Percentiles rank a stretch among this genome's conserved stretches.
Conservation (phyloP, 257 asterid species). For the Lycium barbarum region DNA sequence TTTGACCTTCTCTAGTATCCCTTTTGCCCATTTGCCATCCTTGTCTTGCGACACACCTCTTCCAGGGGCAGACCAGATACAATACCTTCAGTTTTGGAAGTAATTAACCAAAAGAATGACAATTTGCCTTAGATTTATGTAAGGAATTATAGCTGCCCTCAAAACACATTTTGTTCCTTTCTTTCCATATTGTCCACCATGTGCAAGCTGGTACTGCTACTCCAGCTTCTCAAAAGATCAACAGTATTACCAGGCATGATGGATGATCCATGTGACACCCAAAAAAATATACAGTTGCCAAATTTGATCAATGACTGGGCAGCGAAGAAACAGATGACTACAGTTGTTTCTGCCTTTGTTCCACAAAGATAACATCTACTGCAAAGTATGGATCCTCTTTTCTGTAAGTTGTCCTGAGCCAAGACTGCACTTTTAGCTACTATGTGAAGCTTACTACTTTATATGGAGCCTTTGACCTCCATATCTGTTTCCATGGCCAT, state of each 20-base stretch:
- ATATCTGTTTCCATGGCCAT: not conserved
- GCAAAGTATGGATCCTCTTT: not conserved
- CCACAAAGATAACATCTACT: not conserved
- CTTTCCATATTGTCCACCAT: not conserved
- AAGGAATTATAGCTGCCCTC: not conserved
- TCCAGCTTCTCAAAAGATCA: not conserved
- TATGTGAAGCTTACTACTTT: not conserved
- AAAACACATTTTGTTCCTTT: not conserved
- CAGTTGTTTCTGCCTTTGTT: not conserved
- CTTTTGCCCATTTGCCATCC: not conserved
- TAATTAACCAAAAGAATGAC: not conserved
- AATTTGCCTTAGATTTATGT: not conserved
- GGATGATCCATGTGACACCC: not conserved
- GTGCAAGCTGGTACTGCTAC: not conserved
- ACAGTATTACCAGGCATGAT: not conserved
- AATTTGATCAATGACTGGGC: not conserved
- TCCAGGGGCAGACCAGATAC: constrained; percentile 9
- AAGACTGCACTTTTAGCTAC: not conserved
- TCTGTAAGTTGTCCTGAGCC: not conserved
- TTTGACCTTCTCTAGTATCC: not conserved
- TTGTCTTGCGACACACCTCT: not conserved
- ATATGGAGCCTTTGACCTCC: not conserved
- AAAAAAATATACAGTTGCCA: not conserved
- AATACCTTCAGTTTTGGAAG: constrained; percentile 11
- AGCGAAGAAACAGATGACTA: not conserved